Base-by-base conservation (phyloP, 2,329 filamentous ascomycete genomes). In the Xylaria sp. region DNA sequence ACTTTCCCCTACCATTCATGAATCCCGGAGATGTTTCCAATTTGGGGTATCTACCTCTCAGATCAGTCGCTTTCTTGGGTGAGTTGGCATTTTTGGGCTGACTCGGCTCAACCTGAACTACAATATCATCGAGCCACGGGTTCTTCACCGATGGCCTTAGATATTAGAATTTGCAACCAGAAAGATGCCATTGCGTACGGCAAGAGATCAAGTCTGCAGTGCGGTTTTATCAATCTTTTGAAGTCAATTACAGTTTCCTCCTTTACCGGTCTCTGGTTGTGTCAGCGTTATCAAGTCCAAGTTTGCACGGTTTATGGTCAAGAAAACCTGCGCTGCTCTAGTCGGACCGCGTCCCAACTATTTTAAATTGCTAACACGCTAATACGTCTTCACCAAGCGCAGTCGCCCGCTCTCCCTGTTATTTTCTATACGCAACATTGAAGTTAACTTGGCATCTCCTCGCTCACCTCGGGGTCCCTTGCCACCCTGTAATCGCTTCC, bases 21-120 rank as follows among this genome's bases (percentile, higher is more conserved):
- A 52, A 58, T 50, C 50, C 30, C 67, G 63, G 63, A 53, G 48
- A 58, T 67, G 57, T 63, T 67, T 41, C 63, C 53, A 58, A 60
- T 63, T 57, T 56, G 57, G 23, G 53, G 48, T 60, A 4, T 32
- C 30, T 41, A 56, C 52, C 46, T 53, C 28, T 20, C 12, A 25
- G 10, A 46, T 34, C 32, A 50, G 34, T 64, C 56, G 43, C 65
- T 60, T 57, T 41, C 50, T 48, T 57, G 63, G 25, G 46, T 45
- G 34, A 50, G 39, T 34, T n/a, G 18, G 46, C 28, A 18, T n/a
- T 57, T 39, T 36, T 39, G 30, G 53, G 50, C 20, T 43, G 32
- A 39, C 20, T 46, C n/a, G 39, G 60, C 25, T 36, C 39, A 46
- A 28, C 30, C 50, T 23, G 8, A 43, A 13, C 23, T 23, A 34